Percentiles rank a stretch among this genome's conserved stretches.
phyloP scores from a whole-genome alignment of 805 yeast species.

The Teunomyces stri region DNA sequence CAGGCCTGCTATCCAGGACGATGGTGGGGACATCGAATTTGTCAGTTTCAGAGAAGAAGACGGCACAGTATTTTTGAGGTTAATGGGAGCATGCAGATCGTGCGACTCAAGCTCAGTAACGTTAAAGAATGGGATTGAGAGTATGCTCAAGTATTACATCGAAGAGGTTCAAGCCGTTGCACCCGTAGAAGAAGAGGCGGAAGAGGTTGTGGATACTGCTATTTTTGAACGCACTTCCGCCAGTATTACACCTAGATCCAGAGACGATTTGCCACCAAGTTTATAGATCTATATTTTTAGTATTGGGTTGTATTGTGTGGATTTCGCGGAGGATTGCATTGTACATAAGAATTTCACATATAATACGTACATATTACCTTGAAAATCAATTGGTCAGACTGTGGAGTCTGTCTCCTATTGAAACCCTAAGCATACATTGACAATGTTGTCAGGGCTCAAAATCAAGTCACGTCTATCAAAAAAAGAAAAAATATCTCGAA shows the following conservation, averaged over 20 bases:
- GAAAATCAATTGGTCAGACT: background rate
- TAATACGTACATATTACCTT: background rate
- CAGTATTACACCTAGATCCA: conserved; percentile 22
- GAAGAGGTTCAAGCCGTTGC: conserved; percentile 63
- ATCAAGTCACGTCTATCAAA: background rate
- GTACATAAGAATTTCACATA: background rate
- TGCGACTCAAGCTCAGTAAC: conserved; percentile 68
- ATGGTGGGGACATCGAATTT: conserved; percentile 73
- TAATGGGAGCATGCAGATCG: conserved; percentile 72
- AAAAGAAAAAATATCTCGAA: too few relatives aligned
- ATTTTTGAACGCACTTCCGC: conserved; percentile 11
- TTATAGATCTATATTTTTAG: conserved; percentile 16
- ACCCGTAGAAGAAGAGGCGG: conserved; percentile 43
- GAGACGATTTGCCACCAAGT: conserved; percentile 26
- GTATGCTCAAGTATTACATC: conserved; percentile 67
- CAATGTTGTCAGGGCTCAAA: background rate
- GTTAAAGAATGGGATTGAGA: conserved; percentile 64
- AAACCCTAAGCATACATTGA: background rate
- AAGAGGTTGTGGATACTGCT: conserved; percentile 7
- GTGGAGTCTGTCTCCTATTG: background rate
- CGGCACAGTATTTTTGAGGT: conserved; percentile 57
- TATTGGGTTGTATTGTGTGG: background rate
- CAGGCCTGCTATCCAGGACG: conserved; percentile 72
- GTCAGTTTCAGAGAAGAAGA: conserved; percentile 51
- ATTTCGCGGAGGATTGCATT: background rate